Evolutionary conservation across 768 basidiomycete genomes (phyloP), one percentile per base, ranked within the genome.

Genomic region (Hydnomerulius pinastri): DNA sequence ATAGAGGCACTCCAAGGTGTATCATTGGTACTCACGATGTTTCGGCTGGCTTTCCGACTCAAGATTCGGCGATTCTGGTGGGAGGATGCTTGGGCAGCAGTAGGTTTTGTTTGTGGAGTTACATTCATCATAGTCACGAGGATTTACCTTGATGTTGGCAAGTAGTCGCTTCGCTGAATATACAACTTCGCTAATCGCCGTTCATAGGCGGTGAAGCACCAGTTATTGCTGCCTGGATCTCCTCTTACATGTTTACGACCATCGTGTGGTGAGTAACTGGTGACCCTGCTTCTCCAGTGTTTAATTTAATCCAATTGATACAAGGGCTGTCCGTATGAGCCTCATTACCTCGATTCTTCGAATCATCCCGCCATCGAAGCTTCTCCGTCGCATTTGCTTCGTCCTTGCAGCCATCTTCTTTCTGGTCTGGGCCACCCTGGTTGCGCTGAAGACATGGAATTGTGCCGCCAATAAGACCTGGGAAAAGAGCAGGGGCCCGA

Each of bases 271-370:
- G 33, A 15, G 51, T 37, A n/a, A n/a, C 8, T 47, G 11, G n/a
- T 41, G n/a, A 21, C 17, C 15, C 38, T 10, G 3, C 36, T 23
- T 46, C 23, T 17, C 7, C 27, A n/a, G 11, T 29, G 18, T 43
- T 10, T 13, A 27, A 36, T 11, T 18, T 32, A 12, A 27, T 18
- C 7, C 8, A 15, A n/a, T 21, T 35, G n/a, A n/a, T n/a, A 4
- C 21, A 10, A 50, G 48, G 51, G 52, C 44, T n/a, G 45, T 49
- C 29, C 47, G 50, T 21, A 54, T 57, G 47, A 52, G 50, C 33
- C 21, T 57, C 15, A 21, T 57, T 15, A 48, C 36, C 38, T 60
- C 55, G 3, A 57, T 60, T 17, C n/a, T 46, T 13, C 55, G 59
- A 28, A 15, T 60, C 13, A 42, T 28, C 24, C 20, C 37, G 23